A percentile compares a stretch with the other conserved stretches of the same genome.
Conservation (phyloP, 768 basidiomycete genomes). For the Serendipita sp. region DNA sequence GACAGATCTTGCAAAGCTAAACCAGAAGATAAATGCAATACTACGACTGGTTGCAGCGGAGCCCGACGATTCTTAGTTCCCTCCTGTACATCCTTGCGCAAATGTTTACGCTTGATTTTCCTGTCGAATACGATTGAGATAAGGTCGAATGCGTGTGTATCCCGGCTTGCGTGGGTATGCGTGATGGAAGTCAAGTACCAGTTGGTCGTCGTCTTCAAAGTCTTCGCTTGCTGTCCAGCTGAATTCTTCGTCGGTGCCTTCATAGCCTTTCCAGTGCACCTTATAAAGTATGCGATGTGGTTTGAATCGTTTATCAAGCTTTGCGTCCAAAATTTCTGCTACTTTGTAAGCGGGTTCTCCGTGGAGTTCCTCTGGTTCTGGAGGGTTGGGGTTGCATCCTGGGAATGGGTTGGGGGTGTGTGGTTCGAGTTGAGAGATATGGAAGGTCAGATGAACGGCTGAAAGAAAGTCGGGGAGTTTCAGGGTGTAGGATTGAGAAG, state of each 20-base stretch:
- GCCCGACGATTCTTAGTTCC: too few relatives aligned
- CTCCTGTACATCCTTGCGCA: too few relatives aligned
- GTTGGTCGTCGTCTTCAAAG: not conserved
- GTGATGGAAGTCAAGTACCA: not conserved
- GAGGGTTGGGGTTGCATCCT: conserved; percentile 10
- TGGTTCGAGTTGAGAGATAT: too few relatives aligned
- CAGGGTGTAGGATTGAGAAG: not conserved
- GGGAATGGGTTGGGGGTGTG: conserved; percentile 11
- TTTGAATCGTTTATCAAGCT: conserved; percentile 6
- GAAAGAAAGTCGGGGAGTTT: not conserved
- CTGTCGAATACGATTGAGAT: too few relatives aligned
- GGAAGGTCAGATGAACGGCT: too few relatives aligned
- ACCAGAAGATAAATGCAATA: too few relatives aligned
- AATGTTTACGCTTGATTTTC: too few relatives aligned
- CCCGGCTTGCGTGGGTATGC: not conserved
- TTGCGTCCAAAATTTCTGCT: conserved; percentile 11
- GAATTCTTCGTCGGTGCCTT: not conserved
- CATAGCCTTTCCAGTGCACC: not conserved
- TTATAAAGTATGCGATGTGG: not conserved
- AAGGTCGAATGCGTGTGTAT: not conserved
- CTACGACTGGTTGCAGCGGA: too few relatives aligned
- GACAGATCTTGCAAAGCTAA: too few relatives aligned
- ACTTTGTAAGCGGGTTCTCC: conserved; percentile 11
- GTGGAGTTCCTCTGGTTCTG: conserved; percentile 9
- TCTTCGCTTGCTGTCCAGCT: not conserved